Conservation (phyloP, 306 rosid species). For the Ceratonia siliqua region DNA sequence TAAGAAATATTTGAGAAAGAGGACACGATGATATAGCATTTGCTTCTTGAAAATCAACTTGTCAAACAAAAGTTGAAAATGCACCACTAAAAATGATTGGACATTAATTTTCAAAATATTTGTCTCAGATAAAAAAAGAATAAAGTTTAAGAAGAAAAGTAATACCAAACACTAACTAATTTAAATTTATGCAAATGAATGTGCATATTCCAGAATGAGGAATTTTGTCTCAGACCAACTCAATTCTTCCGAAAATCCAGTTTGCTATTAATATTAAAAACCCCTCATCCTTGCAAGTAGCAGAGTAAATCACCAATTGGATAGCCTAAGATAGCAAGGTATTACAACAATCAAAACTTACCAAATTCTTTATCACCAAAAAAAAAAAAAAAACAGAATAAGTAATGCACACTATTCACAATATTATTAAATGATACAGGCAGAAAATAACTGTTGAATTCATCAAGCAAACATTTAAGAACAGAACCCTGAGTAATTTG, state of each 20-base stretch:
- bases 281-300: background rate
- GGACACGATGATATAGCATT: background rate
- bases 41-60: constrained; percentile 7
- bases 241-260: constrained; percentile 7
- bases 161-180: background rate
- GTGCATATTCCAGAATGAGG: background rate
- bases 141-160: background rate
- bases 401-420: background rate
- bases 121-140: background rate
- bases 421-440: constrained; percentile 6
- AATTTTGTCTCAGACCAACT: background rate
- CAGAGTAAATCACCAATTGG: background rate
- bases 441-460: background rate
- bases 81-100: background rate
- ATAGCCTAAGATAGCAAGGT: background rate
- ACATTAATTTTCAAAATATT: background rate
- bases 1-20: constrained; percentile 4
- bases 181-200: background rate
- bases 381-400: background rate
- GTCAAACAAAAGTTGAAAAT: background rate
- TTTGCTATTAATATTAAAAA: background rate
- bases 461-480: constrained; percentile 3
- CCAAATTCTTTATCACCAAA: background rate
- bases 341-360: background rate
- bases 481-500: background rate